Percentiles rank a stretch among this genome's conserved stretches.
Evolutionary conservation across 306 rosid species (phyloP).

Genomic region (Trifolium repens): DNA sequence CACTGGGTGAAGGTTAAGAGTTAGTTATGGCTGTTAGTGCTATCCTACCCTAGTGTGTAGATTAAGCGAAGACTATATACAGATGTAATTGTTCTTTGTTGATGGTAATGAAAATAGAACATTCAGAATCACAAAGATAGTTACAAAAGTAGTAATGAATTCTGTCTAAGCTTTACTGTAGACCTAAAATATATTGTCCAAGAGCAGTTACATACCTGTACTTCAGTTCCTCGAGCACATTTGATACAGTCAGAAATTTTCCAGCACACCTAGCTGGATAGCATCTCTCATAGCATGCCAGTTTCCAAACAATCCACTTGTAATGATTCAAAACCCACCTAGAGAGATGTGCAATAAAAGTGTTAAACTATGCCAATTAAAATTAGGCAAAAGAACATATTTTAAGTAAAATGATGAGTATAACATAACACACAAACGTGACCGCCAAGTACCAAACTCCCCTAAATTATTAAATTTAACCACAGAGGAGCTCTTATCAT

Average conservation of each 20-base stretch:
- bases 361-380: conserved; percentile 32
- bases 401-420: conserved; percentile 4
- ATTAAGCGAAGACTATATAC: too few relatives aligned
- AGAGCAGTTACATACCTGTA: conserved; percentile 65
- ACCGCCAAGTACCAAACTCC: conserved; percentile 12
- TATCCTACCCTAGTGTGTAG: too few relatives aligned
- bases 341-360: conserved; percentile 35
- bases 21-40: too few relatives aligned
- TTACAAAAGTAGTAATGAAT: too few relatives aligned
- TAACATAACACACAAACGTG: conserved; percentile 24
- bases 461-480: conserved; percentile 25
- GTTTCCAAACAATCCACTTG: conserved; percentile 96
- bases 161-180: neutral
- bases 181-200: conserved; percentile 35
- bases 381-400: neutral
- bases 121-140: too few relatives aligned
- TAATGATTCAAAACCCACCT: conserved; percentile 94
- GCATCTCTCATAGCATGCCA: conserved; percentile 84
- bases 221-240: conserved; percentile 90
- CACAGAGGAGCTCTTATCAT: conserved; percentile 3
- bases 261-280: conserved; percentile 58
- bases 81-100: too few relatives aligned
- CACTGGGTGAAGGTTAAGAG: too few relatives aligned
- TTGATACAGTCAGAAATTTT: conserved; percentile 61
- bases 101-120: too few relatives aligned